Conservation (phyloP, 2,329 filamentous ascomycete species). For the Pestalotiopsis sp. region DNA sequence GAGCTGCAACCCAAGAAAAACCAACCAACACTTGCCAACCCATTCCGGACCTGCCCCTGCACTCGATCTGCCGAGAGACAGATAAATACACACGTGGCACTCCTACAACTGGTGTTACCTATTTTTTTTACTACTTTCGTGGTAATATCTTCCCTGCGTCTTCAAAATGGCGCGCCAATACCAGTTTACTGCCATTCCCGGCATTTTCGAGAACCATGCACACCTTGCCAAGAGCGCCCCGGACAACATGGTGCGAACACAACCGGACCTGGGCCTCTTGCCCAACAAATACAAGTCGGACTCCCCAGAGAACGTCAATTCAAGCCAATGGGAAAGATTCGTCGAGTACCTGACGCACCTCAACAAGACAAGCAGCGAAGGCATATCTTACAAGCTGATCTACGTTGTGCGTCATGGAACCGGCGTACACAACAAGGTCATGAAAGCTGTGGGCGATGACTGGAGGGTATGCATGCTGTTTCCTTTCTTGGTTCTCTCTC, state of each 20-base stretch:
- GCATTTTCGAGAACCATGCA: neutral
- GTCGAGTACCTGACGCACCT: conserved; percentile 13
- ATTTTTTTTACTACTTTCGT: too few relatives aligned
- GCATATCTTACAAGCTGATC: conserved; percentile 18
- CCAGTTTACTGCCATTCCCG: neutral
- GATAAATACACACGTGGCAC: too few relatives aligned
- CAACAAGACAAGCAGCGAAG: conserved; percentile 9
- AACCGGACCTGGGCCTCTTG: neutral
- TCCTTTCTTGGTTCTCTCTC: neutral
- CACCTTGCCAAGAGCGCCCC: neutral
- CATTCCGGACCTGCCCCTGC: too few relatives aligned
- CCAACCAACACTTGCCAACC: too few relatives aligned
- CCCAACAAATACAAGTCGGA: neutral
- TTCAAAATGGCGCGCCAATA: neutral
- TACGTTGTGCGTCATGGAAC: conserved; percentile 19
- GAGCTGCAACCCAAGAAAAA: too few relatives aligned
- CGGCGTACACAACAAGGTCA: conserved; percentile 19
- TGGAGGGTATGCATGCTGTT: conserved; percentile 14
- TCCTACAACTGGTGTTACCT: too few relatives aligned
- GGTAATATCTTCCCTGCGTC: too few relatives aligned
- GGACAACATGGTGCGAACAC: neutral
- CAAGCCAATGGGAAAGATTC: conserved; percentile 12
- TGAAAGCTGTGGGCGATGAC: conserved; percentile 14
- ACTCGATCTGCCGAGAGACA: too few relatives aligned
- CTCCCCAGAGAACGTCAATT: rapidly evolving